phyloP scores from a whole-genome alignment of 139 green algal genomes.

The Chlorella vulgaris region DNA sequence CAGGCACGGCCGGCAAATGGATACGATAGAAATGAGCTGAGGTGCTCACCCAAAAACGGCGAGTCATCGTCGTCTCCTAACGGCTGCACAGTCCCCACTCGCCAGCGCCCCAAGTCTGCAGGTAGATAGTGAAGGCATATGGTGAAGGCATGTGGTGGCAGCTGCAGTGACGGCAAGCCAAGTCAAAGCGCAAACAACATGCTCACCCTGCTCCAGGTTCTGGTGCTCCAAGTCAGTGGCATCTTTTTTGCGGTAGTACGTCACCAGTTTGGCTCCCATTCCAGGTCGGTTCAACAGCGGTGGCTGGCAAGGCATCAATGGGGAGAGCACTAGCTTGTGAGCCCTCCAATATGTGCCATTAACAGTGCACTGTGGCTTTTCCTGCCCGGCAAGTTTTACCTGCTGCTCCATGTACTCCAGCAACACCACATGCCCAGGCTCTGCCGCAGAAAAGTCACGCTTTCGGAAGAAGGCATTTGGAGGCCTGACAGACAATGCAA shows the following conservation, averaged over 20 bases:
- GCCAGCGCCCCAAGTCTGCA: constrained; percentile 43
- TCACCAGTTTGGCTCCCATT: constrained; percentile 78
- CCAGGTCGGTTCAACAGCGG: constrained; percentile 74
- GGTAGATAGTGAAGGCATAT: not conserved
- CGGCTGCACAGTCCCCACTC: constrained; percentile 54
- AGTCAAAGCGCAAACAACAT: not conserved
- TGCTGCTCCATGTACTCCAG: constrained; percentile 84
- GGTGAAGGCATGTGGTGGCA: no score
- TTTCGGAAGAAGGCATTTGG: constrained; percentile 51
- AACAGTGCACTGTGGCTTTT: not conserved
- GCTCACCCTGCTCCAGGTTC: constrained; percentile 16
- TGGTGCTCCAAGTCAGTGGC: constrained; percentile 50
- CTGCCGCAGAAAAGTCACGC: constrained; percentile 57
- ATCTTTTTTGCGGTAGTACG: constrained; percentile 74
- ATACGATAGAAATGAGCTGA: not conserved
- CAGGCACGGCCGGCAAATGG: no score
- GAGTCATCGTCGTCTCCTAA: constrained; percentile 68
- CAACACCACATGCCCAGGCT: constrained; percentile 70
- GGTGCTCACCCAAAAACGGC: constrained; percentile 63
- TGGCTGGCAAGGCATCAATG: constrained; percentile 34
- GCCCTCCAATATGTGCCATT: not conserved
- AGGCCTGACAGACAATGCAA: constrained; percentile 16
- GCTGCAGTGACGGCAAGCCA: no score
- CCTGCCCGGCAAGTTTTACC: not conserved
- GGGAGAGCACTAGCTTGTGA: not conserved